Evolutionary conservation across 2,329 filamentous ascomycete genomes (phyloP), one percentile per base, ranked within the genome.

Genomic region (Chaetomium globosum): DNA sequence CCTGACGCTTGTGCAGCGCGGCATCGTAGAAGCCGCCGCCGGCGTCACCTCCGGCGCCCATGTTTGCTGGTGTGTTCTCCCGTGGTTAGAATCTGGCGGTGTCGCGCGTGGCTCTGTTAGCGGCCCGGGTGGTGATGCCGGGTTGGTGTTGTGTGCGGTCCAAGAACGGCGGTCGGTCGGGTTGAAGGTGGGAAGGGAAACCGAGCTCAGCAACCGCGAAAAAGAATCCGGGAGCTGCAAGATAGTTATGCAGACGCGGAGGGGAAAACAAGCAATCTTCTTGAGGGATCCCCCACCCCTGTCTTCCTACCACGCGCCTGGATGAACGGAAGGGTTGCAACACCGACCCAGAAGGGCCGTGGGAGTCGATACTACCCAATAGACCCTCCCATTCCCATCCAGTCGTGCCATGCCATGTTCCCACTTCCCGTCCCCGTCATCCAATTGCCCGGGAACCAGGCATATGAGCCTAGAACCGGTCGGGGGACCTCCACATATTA

Each of bases 1-100:
- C 79, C 74, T 85, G 78, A 10, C 83, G 82, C 61, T 82, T 80
- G 49, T 78, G 72, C 13, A 85, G 74, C 21, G 84, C 83, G 23
- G 80, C 82, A 81, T 85, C 82, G 68, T 84, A 83, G 61, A 79
- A 69, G 68, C 72, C 76, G 23, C 74, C 71, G 31, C 74, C 73
- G 54, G 73, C 67, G 60, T 72, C 72, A 33, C 68, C 73, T 57
- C 71, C 74, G 81, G 82, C 74, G 78, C 74, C 74, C 78, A 81
- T 83, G n/a, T 59, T 71, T 26, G 31, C 43, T 51, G 2, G 21
- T 53, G 36, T 31, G 43, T 23, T 5, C 36, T 21, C 12, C 8
- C n/a, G 28, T 23, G 31, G 28, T 23, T 30, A 56, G 13, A n/a
- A 39, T 16, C 8, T 23, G 53, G n/a, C 16, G 30, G 33, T 39